These are phyloP conservation scores for Paratinospora sagittata DNA, from an alignment of 164 flowering plant genomes.

Conservation along the genomic window DNA sequence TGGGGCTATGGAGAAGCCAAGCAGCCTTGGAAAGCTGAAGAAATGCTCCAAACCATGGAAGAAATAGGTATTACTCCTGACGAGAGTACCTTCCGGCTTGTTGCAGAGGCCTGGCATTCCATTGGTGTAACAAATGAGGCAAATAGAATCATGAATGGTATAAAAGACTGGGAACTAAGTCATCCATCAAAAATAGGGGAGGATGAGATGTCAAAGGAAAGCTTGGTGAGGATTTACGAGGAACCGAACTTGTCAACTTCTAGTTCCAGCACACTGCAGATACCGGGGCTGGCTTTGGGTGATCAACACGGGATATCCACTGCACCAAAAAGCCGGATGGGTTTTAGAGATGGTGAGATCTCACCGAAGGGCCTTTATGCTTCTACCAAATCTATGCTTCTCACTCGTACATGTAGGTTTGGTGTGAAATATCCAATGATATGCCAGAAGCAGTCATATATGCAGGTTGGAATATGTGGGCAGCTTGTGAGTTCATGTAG, in stretches of 20 bases:
- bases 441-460: constrained; percentile 27
- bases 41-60: constrained; percentile 57
- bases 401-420: constrained; percentile 23
- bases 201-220: constrained; percentile 15
- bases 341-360: constrained; percentile 22
- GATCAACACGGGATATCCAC: constrained; percentile 22
- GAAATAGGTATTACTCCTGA: constrained; percentile 43
- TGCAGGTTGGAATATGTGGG: constrained; percentile 24
- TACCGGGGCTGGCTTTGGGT: constrained; percentile 13
- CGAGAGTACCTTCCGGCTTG: constrained; percentile 46
- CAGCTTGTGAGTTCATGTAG: constrained; percentile 30
- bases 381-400: constrained; percentile 27
- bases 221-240: constrained; percentile 18
- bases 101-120: constrained; percentile 70
- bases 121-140: constrained; percentile 54
- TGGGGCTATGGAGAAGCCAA: constrained; percentile 93
- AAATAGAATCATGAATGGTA: constrained; percentile 28
- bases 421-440: constrained; percentile 26
- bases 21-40: constrained; percentile 91
- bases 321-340: constrained; percentile 22
- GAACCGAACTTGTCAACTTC: constrained; percentile 24
- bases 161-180: constrained; percentile 13
- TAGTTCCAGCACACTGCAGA: constrained; percentile 22
- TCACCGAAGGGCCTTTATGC: constrained; percentile 24
- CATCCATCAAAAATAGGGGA: constrained; percentile 2